Evolutionary conservation across 805 yeast genomes (phyloP).

Genomic region (Nakazawaea ambrosiae): DNA sequence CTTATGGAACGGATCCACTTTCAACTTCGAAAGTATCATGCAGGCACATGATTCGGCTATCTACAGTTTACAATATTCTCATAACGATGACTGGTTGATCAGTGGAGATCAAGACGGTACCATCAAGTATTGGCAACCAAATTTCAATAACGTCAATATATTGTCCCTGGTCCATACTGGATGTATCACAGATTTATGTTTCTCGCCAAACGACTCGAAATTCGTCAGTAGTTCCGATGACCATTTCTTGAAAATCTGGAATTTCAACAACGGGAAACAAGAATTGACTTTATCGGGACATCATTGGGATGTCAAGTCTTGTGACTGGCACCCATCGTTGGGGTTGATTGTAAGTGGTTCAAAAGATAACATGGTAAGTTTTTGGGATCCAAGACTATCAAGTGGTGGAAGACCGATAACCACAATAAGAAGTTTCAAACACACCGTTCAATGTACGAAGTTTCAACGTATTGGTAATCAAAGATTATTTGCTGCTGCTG

Average conservation of each 20-base stretch:
- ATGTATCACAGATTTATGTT: conserved; percentile 79
- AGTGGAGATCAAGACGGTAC: conserved; percentile 92
- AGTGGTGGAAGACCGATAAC: conserved; percentile 51
- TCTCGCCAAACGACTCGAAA: conserved; percentile 84
- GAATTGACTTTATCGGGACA: conserved; percentile 83
- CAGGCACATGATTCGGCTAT: conserved; percentile 96
- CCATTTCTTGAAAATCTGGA: conserved; percentile 86
- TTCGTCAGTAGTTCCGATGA: conserved; percentile 96
- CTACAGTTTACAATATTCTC: conserved; percentile 71
- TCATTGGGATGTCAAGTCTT: conserved; percentile 97
- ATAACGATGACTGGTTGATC: conserved; percentile 89
- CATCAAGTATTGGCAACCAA: conserved; percentile 96
- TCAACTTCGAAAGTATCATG: conserved; percentile 94
- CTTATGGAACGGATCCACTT: conserved; percentile 92
- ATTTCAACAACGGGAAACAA: conserved; percentile 80
- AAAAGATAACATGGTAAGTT: conserved; percentile 84
- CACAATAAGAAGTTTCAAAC: conserved; percentile 87
- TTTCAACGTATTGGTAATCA: conserved; percentile 81
- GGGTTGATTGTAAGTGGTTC: conserved; percentile 91
- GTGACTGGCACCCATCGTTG: conserved; percentile 92
- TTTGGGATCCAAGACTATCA: conserved; percentile 88
- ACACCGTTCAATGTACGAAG: conserved; percentile 79
- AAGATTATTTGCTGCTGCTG: conserved; percentile 72
- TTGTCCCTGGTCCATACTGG: conserved; percentile 66
- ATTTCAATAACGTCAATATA: conserved; percentile 91